A percentile compares a stretch with the other conserved stretches of the same genome.
These are phyloP conservation scores for Phlegmacium glaucopus DNA, from an alignment of 768 basidiomycete genomes.

Conservation along the genomic window DNA sequence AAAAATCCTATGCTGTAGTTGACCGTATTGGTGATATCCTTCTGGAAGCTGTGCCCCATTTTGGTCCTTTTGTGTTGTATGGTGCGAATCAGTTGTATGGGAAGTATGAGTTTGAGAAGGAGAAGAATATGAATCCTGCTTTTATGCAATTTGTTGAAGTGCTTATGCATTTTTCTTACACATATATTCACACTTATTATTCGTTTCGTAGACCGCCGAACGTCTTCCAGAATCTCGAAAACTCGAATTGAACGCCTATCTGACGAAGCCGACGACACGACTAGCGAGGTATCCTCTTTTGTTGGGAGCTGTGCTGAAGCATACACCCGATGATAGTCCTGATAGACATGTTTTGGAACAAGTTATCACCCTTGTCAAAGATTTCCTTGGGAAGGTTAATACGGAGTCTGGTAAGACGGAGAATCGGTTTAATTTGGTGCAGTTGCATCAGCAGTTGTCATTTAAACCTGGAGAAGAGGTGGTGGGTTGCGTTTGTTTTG, in stretches of 20 bases:
- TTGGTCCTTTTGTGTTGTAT: conserved; percentile 91
- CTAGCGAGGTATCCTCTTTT: conserved; percentile 95
- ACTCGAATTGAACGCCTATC: conserved; percentile 94
- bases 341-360: conserved; percentile 79
- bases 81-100: conserved; percentile 97
- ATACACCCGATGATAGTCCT: conserved; percentile 85
- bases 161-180: not conserved
- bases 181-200: not conserved
- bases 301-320: conserved; percentile 87
- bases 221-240: conserved; percentile 93
- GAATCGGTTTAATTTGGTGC: conserved; percentile 92
- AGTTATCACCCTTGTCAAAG: conserved; percentile 72
- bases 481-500: conserved; percentile 43
- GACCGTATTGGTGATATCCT: conserved; percentile 90
- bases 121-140: conserved; percentile 88
- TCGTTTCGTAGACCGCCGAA: conserved; percentile 68
- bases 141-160: conserved; percentile 98
- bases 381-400: conserved; percentile 86
- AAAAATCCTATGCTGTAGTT: conserved; percentile 93
- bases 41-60: conserved; percentile 80
- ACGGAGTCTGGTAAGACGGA: conserved; percentile 93
- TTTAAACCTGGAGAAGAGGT: conserved; percentile 90
- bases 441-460: conserved; percentile 87
- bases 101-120: conserved; percentile 99
- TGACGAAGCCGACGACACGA: conserved; percentile 97